Evolutionary conservation across 1,284 basidiomycete genomes (phyloP).

Genomic region (Microbotryum intermedium): DNA sequence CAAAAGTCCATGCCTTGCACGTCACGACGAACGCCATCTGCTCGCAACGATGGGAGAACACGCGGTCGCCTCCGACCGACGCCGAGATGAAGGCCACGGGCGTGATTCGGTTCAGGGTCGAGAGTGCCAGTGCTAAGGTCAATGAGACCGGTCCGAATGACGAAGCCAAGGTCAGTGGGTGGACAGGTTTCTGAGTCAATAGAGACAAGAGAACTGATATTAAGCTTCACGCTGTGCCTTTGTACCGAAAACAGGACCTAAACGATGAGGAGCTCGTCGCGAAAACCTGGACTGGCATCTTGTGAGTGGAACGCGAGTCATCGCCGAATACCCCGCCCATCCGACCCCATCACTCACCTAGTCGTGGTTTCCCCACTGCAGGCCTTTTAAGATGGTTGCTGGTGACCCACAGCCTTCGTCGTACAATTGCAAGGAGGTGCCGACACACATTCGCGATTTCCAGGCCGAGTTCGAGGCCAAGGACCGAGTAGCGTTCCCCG

Average conservation of each 20-base stretch:
- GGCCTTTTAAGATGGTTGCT: background rate
- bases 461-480: background rate
- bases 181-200: no score
- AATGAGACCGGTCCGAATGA: slow-evolving; percentile 31
- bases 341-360: background rate
- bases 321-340: background rate
- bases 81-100: slow-evolving; percentile 33
- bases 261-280: slow-evolving; percentile 20
- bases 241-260: slow-evolving; percentile 4
- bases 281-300: slow-evolving; percentile 32
- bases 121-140: slow-evolving; percentile 33
- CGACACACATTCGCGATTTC: background rate
- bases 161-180: slow-evolving; percentile 22
- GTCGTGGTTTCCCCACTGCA: background rate
- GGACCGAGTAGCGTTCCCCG: background rate
- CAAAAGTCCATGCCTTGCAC: slow-evolving; percentile 17
- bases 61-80: slow-evolving; percentile 23
- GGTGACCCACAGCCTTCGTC: background rate
- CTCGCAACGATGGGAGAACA: slow-evolving; percentile 30
- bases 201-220: background rate
- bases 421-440: background rate
- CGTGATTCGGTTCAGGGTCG: slow-evolving; percentile 32
- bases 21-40: slow-evolving; percentile 29
- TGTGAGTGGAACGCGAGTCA: slow-evolving; percentile 1
- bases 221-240: background rate